Conservation (phyloP, 2,329 filamentous ascomycete genomes). For the Colletotrichum acutatum region DNA sequence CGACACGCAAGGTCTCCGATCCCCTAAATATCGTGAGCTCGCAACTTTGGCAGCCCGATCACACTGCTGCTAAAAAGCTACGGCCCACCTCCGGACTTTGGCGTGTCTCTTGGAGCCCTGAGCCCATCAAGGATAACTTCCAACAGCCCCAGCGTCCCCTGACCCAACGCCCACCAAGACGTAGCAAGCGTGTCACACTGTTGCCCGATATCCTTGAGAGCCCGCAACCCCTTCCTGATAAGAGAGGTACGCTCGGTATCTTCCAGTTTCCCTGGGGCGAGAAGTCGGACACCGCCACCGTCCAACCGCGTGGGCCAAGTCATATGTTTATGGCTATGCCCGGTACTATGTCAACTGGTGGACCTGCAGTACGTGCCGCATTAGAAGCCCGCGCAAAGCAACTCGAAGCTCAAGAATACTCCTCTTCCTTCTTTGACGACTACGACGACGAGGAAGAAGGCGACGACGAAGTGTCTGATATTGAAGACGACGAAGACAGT, state of each 20-base stretch:
- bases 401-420: constrained; percentile 53
- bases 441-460: constrained; percentile 64
- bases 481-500: constrained; percentile 49
- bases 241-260: constrained; percentile 69
- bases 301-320: constrained; percentile 48
- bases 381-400: constrained; percentile 48
- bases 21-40: constrained; percentile 50
- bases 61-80: constrained; percentile 37
- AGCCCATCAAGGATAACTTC: constrained; percentile 34
- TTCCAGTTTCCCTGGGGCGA: constrained; percentile 76
- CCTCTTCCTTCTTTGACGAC: constrained; percentile 69
- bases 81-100: constrained; percentile 43
- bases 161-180: constrained; percentile 65
- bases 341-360: constrained; percentile 60
- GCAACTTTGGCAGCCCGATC: constrained; percentile 50
- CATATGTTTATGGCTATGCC: constrained; percentile 59
- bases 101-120: constrained; percentile 35
- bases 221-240: constrained; percentile 67
- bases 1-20: constrained; percentile 45
- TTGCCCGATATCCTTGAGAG: constrained; percentile 73
- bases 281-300: constrained; percentile 65
- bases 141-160: constrained; percentile 51
- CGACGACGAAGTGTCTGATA: constrained; percentile 48
- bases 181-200: constrained; percentile 65
- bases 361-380: constrained; percentile 41